These are phyloP conservation scores for Penicillium freii DNA, from an alignment of 2,329 filamentous ascomycete genomes.

Conservation along the genomic window DNA sequence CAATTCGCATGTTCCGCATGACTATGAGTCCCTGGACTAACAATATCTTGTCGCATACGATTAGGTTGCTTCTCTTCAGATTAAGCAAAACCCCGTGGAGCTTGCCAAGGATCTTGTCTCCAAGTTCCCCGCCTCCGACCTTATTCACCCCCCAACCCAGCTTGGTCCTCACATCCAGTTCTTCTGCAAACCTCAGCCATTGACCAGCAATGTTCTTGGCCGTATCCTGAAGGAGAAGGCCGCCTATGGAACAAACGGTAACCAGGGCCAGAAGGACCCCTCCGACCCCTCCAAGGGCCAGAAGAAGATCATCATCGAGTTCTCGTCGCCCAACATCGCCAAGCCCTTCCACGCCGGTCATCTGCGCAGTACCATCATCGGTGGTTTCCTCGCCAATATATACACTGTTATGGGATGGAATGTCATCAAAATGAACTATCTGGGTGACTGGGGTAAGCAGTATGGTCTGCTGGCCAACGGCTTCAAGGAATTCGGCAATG, in stretches of 20 bases:
- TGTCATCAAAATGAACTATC: slow-evolving; percentile 64
- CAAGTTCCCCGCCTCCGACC: slow-evolving; percentile 58
- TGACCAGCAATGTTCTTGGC: slow-evolving; percentile 58
- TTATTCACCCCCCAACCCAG: slow-evolving; percentile 55
- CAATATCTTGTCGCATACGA: not conserved
- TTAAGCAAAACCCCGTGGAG: slow-evolving; percentile 60
- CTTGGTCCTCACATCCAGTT: slow-evolving; percentile 63
- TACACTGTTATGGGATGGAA: slow-evolving; percentile 62
- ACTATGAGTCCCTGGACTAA: not conserved
- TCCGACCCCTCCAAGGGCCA: slow-evolving; percentile 54
- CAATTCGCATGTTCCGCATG: not conserved
- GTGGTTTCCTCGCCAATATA: slow-evolving; percentile 63
- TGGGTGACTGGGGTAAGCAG: slow-evolving; percentile 68
- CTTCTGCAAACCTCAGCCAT: slow-evolving; percentile 60
- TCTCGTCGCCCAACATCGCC: slow-evolving; percentile 66
- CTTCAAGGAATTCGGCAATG: slow-evolving; percentile 60
- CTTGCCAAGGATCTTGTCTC: slow-evolving; percentile 56
- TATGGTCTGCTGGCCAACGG: slow-evolving; percentile 64
- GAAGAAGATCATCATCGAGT: slow-evolving; percentile 63
- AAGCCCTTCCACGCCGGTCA: slow-evolving; percentile 67
- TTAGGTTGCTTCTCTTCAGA: slow-evolving; percentile 44
- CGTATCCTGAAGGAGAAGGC: slow-evolving; percentile 58
- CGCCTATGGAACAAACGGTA: slow-evolving; percentile 60
- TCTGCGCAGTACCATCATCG: slow-evolving; percentile 65
- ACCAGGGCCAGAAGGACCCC: slow-evolving; percentile 59